A percentile compares a stretch with the other conserved stretches of the same genome.
Conservation (phyloP, 2,329 filamentous ascomycete species). For the Ascochyta rabiei region DNA sequence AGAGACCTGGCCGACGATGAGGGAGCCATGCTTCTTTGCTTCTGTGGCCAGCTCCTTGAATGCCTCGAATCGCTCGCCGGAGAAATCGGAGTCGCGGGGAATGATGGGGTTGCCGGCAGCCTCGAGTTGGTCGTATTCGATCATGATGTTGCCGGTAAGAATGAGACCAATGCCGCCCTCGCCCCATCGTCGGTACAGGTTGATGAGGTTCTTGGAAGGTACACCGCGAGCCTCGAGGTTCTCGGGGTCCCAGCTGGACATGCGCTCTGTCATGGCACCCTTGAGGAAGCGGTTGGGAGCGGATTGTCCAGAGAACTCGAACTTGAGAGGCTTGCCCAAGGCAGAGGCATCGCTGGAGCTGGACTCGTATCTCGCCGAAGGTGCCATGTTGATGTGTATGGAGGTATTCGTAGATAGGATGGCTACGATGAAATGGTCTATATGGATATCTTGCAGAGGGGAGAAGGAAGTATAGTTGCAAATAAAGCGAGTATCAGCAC, state of each 20-base stretch:
- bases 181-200: slow-evolving; percentile 63
- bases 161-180: slow-evolving; percentile 54
- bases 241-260: slow-evolving; percentile 65
- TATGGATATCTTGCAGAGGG: background rate
- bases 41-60: slow-evolving; percentile 63
- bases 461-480: background rate
- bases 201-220: slow-evolving; percentile 61
- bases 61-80: slow-evolving; percentile 64
- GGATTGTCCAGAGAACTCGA: slow-evolving; percentile 57
- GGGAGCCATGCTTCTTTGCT: slow-evolving; percentile 62
- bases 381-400: slow-evolving; percentile 40
- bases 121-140: slow-evolving; percentile 66
- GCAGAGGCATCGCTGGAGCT: slow-evolving; percentile 49
- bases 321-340: slow-evolving; percentile 52
- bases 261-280: slow-evolving; percentile 69
- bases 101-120: slow-evolving; percentile 66
- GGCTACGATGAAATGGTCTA: background rate
- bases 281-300: slow-evolving; percentile 72
- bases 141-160: slow-evolving; percentile 68
- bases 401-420: background rate
- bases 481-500: background rate
- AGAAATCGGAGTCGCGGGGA: slow-evolving; percentile 56
- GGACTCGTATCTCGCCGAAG: slow-evolving; percentile 48
- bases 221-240: slow-evolving; percentile 60
- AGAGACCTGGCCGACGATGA: slow-evolving; percentile 66